Evolutionary conservation across 768 basidiomycete genomes (phyloP).

Genomic region (Cantharellus cinnabarinus): DNA sequence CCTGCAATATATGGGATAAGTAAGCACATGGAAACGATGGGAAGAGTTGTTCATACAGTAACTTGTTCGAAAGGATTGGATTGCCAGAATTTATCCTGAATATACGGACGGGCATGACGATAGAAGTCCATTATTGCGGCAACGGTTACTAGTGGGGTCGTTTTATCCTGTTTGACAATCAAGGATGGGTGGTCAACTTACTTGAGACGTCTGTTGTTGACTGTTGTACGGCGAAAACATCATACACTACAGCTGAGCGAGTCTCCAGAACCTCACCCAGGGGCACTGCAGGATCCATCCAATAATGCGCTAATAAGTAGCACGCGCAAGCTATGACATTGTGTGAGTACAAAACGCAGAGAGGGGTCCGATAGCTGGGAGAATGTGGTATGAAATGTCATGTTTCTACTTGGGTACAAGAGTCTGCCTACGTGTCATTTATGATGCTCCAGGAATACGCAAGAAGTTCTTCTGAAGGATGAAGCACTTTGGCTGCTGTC

Average conservation of each 20-base stretch:
- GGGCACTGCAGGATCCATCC: neutral
- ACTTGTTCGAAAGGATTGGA: neutral
- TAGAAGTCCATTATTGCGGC: conserved; percentile 36
- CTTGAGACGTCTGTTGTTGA: neutral
- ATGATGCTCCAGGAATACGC: conserved; percentile 75
- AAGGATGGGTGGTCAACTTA: neutral
- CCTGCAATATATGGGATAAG: neutral
- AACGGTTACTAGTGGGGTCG: no score
- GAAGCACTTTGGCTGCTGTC: conserved; percentile 20
- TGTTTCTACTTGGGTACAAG: neutral
- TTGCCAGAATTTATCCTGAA: conserved; percentile 30
- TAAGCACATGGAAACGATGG: neutral
- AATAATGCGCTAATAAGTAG: conserved; percentile 35
- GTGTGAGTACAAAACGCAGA: conserved; percentile 51
- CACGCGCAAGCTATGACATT: conserved; percentile 59
- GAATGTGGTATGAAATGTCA: neutral
- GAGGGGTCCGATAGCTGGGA: conserved; percentile 52
- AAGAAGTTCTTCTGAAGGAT: conserved; percentile 14
- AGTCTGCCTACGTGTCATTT: conserved; percentile 54
- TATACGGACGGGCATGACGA: conserved; percentile 55
- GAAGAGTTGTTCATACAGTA: neutral
- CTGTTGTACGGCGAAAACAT: neutral
- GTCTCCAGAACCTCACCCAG: neutral
- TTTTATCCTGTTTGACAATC: no score
- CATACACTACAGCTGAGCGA: neutral